Evolutionary conservation across 1,284 basidiomycete species (phyloP), one percentile per base, ranked within the genome.

Genomic region (Apiotrichum brassicae): DNA sequence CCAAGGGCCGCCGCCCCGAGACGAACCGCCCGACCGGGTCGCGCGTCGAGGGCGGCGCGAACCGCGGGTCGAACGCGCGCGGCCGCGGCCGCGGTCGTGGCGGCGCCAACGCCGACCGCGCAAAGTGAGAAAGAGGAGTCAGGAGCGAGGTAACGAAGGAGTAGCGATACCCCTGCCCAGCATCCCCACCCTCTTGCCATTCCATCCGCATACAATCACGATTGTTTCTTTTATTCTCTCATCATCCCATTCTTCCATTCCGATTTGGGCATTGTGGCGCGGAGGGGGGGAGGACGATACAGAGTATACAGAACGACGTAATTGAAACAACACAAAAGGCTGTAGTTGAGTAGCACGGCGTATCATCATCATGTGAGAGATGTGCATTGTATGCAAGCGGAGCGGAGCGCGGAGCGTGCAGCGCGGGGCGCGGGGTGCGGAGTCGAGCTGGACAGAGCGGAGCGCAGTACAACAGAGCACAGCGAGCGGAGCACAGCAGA

Each of bases 1-100:
- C 58, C 46, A 60, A 61, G 53, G 49, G 51, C 33, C 43, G 51
- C 28, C 49, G 48, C 26, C 52, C 48, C 19, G 53, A 55, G 25
- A 35, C 24, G 9, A 23, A 23, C 37, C 38, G 51, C 8, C 41
- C 42, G 16, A 30, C 26, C 20, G 49, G 49, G 39, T 44, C 37
- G 22, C 49, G 53, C 24, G 47, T 23, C 30, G 43, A 44, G 35
- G 45, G 48, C 33, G 47, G 44, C 13, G 35, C 35, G 32, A 36
- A 49, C 30, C 44, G 55, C 20, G 47, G 49, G 22, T 34, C 28
- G 36, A 41, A 44, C 18, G 41, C 38, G 19, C 53, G 52, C 18
- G 49, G 47, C 23, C 49, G 54, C 20, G 49, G 51, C 37, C 54
- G 54, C 33, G 46, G 53, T n/a, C 53, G 50, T 34, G 54, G 54